phyloP scores from a whole-genome alignment of 1,284 basidiomycete species.

The Tremellales sp. region DNA sequence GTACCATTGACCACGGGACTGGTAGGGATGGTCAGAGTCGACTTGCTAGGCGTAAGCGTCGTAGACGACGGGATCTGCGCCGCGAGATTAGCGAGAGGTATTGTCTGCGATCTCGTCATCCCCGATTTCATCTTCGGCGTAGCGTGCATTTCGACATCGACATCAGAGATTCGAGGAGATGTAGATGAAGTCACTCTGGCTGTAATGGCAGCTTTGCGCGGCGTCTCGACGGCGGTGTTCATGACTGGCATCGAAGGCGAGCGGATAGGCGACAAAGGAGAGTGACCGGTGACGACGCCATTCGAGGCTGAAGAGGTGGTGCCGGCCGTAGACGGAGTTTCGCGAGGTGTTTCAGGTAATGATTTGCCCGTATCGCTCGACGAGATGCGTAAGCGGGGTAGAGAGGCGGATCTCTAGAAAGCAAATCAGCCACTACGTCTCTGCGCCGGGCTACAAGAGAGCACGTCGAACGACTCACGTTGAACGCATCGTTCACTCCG shows the following conservation, averaged over 20 bases:
- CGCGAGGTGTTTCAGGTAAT: not conserved
- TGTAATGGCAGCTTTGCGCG: constrained; percentile 3
- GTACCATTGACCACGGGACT: constrained; percentile 7
- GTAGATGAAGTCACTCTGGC: not conserved
- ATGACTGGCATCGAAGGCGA: constrained; percentile 21
- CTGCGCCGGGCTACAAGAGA: not conserved
- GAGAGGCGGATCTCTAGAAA: constrained; percentile 12
- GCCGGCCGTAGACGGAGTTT: not conserved
- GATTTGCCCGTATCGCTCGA: not conserved
- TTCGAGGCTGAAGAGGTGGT: not conserved
- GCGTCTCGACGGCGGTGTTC: constrained; percentile 2
- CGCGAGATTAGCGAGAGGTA: not conserved
- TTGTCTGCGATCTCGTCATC: constrained; percentile 4
- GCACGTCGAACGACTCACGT: not conserved
- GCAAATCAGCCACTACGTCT: not conserved
- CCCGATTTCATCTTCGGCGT: not conserved
- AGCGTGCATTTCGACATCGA: too few relatives aligned
- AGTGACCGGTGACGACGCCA: constrained; percentile 2
- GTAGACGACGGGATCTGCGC: constrained; percentile 8
- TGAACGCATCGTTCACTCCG: not conserved
- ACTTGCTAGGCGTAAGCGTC: constrained; percentile 1
- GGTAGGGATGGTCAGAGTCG: constrained; percentile 6
- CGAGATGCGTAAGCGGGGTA: constrained; percentile 4
- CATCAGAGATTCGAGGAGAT: too few relatives aligned
- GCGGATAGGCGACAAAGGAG: constrained; percentile 2